Percentiles rank a stretch among this genome's conserved stretches.
phyloP scores from a whole-genome alignment of 148 eudicot species.

The Polygonum maritimum region DNA sequence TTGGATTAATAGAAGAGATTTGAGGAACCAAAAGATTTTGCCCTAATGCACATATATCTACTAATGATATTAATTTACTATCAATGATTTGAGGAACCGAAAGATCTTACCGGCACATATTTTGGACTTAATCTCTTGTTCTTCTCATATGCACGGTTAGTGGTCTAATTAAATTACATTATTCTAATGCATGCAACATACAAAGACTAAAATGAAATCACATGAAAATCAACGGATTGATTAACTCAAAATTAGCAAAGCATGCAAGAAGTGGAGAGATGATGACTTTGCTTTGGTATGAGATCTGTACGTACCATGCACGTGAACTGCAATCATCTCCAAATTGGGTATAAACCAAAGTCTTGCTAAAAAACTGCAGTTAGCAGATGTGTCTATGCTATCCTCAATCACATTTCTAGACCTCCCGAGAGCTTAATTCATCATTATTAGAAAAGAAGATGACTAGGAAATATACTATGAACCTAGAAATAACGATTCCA shows the following conservation, averaged over 20 bases:
- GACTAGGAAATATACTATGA: slow-evolving; percentile 81
- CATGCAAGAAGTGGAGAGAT: background rate
- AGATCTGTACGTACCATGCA: background rate
- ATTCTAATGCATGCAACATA: background rate
- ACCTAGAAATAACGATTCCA: slow-evolving; percentile 83
- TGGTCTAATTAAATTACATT: too few relatives aligned
- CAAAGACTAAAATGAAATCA: background rate
- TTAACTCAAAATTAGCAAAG: background rate
- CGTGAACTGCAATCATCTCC: background rate
- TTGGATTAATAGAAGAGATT: too few relatives aligned
- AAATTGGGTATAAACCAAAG: slow-evolving; percentile 1
- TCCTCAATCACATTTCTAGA: background rate
- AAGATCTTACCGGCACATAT: too few relatives aligned
- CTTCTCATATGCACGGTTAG: too few relatives aligned
- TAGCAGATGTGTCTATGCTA: background rate
- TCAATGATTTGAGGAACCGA: too few relatives aligned
- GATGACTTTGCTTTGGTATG: background rate
- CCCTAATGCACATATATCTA: too few relatives aligned
- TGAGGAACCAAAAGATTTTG: too few relatives aligned
- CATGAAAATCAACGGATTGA: background rate
- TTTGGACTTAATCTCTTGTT: too few relatives aligned
- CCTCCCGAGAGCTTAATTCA: background rate
- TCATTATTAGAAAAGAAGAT: slow-evolving; percentile 83
- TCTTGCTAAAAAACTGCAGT: background rate
- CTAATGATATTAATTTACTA: too few relatives aligned